Evolutionary conservation across 169 alveolate genomes (phyloP).

Genomic region (Plasmodium vivax): DNA sequence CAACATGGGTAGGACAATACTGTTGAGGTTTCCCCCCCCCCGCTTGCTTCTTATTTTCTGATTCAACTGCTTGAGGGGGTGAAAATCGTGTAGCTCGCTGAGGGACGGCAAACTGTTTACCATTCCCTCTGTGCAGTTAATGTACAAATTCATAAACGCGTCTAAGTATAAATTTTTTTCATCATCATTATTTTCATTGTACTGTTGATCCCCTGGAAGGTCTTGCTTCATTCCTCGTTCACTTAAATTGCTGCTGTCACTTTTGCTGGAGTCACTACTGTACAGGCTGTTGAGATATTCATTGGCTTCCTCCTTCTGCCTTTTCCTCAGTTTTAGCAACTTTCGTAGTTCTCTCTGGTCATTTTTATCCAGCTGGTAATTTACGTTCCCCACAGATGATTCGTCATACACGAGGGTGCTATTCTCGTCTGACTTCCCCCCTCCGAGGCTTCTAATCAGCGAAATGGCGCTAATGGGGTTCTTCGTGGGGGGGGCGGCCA

Average conservation of each 20-base stretch:
- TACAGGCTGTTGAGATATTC: not conserved
- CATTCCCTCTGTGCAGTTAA: slow-evolving; percentile 20
- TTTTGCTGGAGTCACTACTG: slow-evolving; percentile 22
- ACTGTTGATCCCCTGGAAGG: not conserved
- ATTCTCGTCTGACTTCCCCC: not conserved
- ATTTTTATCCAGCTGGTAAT: not conserved
- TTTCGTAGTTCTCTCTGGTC: not conserved
- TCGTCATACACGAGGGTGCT: slow-evolving; percentile 20
- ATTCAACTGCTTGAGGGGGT: slow-evolving; percentile 13
- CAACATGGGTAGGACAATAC: not conserved
- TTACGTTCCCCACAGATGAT: slow-evolving; percentile 10
- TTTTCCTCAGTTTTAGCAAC: slow-evolving; percentile 3
- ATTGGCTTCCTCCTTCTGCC: not conserved
- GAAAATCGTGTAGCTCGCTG: slow-evolving; percentile 23
- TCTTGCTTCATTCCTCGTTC: not conserved
- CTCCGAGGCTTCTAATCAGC: not conserved
- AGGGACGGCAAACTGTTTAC: slow-evolving; percentile 28
- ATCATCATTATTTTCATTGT: not conserved
- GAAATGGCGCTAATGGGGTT: not conserved
- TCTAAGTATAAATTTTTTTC: slow-evolving; percentile 37
- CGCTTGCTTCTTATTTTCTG: slow-evolving; percentile 32
- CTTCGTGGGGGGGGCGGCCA: not conserved
- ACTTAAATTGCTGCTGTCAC: not conserved
- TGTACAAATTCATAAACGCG: slow-evolving; percentile 42
- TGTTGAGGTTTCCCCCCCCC: not conserved